These are phyloP conservation scores for Sphagnum contortum DNA, from an alignment of 225 moss, liverwort and hornwort genomes.

Conservation along the genomic window DNA sequence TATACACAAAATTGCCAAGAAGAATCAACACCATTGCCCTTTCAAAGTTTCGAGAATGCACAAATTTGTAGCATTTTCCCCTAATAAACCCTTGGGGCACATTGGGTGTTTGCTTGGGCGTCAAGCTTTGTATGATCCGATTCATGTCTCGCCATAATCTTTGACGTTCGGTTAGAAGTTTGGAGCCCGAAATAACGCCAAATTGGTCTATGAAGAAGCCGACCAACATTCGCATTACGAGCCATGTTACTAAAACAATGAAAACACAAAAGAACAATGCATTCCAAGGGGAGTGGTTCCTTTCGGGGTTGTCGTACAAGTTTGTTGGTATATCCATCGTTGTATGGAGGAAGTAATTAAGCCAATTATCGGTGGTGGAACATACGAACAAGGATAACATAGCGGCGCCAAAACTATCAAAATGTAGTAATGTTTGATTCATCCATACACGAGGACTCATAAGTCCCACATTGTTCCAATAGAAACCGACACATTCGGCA, in stretches of 20 bases:
- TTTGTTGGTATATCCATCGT: constrained; percentile 44
- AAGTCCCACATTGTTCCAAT: constrained; percentile 42
- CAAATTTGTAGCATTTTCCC: constrained; percentile 25
- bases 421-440: constrained; percentile 64
- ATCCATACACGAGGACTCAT: constrained; percentile 48
- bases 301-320: constrained; percentile 35
- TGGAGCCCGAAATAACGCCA: constrained; percentile 78
- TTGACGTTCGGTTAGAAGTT: constrained; percentile 73
- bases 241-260: constrained; percentile 51
- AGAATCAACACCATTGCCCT: constrained; percentile 23
- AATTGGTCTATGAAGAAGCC: constrained; percentile 95
- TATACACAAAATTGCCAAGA: constrained; percentile 35
- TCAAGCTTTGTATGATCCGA: constrained; percentile 74
- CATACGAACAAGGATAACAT: constrained; percentile 75
- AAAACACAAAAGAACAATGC: constrained; percentile 54
- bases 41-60: constrained; percentile 33
- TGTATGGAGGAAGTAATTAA: constrained; percentile 42
- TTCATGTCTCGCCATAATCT: constrained; percentile 93
- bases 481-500: constrained; percentile 51
- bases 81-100: constrained; percentile 2
- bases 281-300: constrained; percentile 27
- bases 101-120: constrained; percentile 33
- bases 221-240: constrained; percentile 62
- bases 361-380: constrained; percentile 85
- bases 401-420: constrained; percentile 68